Evolutionary conservation across 441 rosid genomes (phyloP), one percentile per base, ranked within the genome.

Genomic region (Populus trichocarpa): DNA sequence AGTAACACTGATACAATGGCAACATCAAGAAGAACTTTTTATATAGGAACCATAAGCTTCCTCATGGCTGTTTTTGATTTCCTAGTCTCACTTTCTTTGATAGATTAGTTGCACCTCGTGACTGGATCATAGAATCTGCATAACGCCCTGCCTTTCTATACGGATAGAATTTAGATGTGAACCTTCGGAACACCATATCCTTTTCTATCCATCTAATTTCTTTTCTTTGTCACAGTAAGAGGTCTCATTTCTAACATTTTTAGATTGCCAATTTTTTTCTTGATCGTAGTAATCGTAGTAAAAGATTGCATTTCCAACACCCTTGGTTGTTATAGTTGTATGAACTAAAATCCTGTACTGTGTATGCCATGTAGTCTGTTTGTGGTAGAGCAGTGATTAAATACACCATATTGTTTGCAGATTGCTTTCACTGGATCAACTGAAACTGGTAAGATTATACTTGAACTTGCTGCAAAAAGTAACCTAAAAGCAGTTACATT

Each of bases 381-480:
- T 78, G 70, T 40, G 28, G 42, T 53, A 66, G 67, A 25, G 38
- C n/a, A 30, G 53, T 50, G n/a, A 4, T 59, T 25, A 36, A 50
- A 53, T 14, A 13, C 28, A 22, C 66, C 66, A 8, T 23, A 1
- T 61, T 61, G 66, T 64, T 63, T 78, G 76, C 83, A 93, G 97
- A 74, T 93, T 65, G 91, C 95, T 80, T 93, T 94, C 79, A 93
- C 98, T 6, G 97, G 98, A 69, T 92, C 97, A 0, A 90, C 93
- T 9, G 91, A 85, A 8, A 90, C 93, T 0, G 98, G 98, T 3
- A 86, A 90, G 80, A 36, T 84, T 71, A 76, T 93, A 57, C 94
- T 90, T 65, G 87, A 87, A 64, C 61, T 92, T 76, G 92, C 98
- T 75, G 92, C 98, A n/a, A 90, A 79, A 80, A 92, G 98, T 87